These are phyloP conservation scores for Podaxis pistillaris DNA, from an alignment of 768 basidiomycete species.

Conservation along the genomic window DNA sequence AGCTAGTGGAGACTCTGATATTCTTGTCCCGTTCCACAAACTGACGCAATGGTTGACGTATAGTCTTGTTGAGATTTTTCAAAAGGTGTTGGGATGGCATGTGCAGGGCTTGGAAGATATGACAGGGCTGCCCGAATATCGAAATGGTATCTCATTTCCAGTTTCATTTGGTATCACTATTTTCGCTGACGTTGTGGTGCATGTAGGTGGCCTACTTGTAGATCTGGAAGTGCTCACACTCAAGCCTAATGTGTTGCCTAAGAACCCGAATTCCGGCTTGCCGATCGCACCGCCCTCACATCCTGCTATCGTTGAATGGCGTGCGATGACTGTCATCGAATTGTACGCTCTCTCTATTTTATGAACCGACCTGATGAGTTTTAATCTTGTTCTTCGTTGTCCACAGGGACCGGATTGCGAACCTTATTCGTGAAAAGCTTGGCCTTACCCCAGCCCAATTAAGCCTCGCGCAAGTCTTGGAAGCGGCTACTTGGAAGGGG, in stretches of 20 bases:
- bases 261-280: conserved; percentile 49
- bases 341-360: conserved; percentile 49
- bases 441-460: conserved; percentile 51
- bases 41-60: conserved; percentile 94
- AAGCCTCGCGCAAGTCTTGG: conserved; percentile 83
- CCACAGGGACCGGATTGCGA: conserved; percentile 75
- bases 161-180: conserved; percentile 1
- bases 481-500: conserved; percentile 96
- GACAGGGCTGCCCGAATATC: conserved; percentile 94
- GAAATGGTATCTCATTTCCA: conserved; percentile 60
- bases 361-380: neutral
- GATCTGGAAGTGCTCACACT: conserved; percentile 81
- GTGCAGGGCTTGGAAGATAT: conserved; percentile 81
- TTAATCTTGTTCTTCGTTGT: neutral
- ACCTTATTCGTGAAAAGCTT: conserved; percentile 61
- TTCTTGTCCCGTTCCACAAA: conserved; percentile 94
- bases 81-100: conserved; percentile 74
- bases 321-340: conserved; percentile 92
- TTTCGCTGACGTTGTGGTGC: neutral
- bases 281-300: conserved; percentile 73
- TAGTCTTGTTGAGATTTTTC: conserved; percentile 80
- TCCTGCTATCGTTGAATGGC: conserved; percentile 93
- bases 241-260: conserved; percentile 51
- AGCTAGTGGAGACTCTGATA: conserved; percentile 50
- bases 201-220: conserved; percentile 77